Base-by-base conservation (phyloP, 352 stramenopile species). In the Thalassiosira livingstoniorum region DNA sequence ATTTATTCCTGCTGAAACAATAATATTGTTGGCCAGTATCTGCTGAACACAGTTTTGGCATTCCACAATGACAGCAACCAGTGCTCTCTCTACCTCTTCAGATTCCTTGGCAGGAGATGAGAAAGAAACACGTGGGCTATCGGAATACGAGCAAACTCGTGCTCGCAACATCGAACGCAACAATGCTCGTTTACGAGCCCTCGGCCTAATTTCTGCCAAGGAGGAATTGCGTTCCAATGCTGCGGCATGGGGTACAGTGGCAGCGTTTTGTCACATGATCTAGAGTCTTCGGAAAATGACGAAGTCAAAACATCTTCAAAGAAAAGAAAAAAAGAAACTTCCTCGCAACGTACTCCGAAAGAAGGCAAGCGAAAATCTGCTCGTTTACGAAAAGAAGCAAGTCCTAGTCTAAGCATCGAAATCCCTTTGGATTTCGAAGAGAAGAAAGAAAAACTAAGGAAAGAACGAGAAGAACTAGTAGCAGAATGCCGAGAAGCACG, bases 121-220 rank as follows among this genome's bases (percentile, higher is more conserved):
- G n/a, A n/a, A n/a, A n/a, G n/a, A n/a, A n/a, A n/a, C n/a, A n/a
- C n/a, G n/a, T n/a, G 47, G 10, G n/a, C 65, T 82, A 25, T 84
- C 68, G 45, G 79, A 87, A 1, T 93, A 93, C 67, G 87, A 93
- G 74, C 31, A 67, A 67, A 58, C 53, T 37, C 80, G 87, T 66
- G 80, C 79, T 32, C 55, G 69, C 13, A 94, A 94, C 57, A 92
- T 94, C 62, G 80, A 91, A 55, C 70, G 80, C 43, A 93, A 94
- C 71, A 93, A 94, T 83, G 77, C 78, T 65, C 62, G 78, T 32
- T 72, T 94, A 34, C 63, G 81, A 39, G 55, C 53, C 3, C 78
- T 94, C 13, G 90, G 90, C 4, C 75, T 94, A 25, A 91, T 94
- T 67, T 87, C 85, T 31, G 35, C 43, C 0, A 23, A 69, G 11